These are phyloP conservation scores for Cystobasidium sp. DNA, from an alignment of 1,284 basidiomycete genomes.

Conservation along the genomic window DNA sequence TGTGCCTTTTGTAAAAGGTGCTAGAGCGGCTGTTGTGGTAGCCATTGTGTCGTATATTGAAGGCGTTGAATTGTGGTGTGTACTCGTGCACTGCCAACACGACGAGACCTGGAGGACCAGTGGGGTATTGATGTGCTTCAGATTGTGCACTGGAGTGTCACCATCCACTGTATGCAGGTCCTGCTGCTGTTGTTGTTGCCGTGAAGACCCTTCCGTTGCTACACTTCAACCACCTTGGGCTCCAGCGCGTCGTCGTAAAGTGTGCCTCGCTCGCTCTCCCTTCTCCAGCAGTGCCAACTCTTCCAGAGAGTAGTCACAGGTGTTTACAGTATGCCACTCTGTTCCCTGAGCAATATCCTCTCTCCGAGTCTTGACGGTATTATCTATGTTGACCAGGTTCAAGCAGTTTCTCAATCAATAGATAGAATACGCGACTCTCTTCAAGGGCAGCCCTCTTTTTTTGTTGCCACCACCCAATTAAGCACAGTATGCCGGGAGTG, in stretches of 20 bases:
- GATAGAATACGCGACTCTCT: not conserved
- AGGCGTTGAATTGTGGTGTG: not conserved
- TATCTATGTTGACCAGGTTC: not conserved
- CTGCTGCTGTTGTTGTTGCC: not conserved
- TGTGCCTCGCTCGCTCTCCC: not conserved
- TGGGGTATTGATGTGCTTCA: not conserved
- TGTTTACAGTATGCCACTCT: not conserved
- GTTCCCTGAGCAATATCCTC: not conserved
- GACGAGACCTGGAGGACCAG: not conserved
- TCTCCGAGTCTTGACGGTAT: not conserved
- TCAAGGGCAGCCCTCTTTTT: not conserved
- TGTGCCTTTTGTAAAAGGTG: conserved; percentile 34
- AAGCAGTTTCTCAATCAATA: not conserved
- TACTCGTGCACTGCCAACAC: not conserved
- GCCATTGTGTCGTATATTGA: conserved; percentile 5
- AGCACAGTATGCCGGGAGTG: not conserved
- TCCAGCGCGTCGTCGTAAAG: not conserved
- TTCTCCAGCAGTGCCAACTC: not conserved
- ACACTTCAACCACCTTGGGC: conserved; percentile 8
- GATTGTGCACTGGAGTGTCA: no score
- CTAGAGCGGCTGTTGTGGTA: conserved; percentile 26
- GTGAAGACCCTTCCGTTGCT: not conserved
- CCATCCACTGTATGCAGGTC: not conserved
- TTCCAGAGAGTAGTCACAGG: conserved; percentile 2
- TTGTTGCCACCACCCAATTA: conserved; percentile 4